Conservation (phyloP, 768 basidiomycete species). For the Mrakia frigida region DNA sequence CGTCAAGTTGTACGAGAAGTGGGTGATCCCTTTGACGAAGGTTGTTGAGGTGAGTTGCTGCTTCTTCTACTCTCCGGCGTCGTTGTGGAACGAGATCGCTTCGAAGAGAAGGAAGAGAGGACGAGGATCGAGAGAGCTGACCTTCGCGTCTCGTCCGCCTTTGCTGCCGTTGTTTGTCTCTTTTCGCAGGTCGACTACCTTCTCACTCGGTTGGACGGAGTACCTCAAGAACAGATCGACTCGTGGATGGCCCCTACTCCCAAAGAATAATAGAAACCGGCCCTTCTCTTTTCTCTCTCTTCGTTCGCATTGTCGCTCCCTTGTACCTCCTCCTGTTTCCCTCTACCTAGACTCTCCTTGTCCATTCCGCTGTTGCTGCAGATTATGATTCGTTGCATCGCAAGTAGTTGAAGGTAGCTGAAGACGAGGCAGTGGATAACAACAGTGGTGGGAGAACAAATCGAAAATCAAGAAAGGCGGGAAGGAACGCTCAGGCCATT, state of each 20-base stretch:
- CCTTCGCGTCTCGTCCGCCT: neutral
- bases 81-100: too few relatives aligned
- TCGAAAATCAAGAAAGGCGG: neutral
- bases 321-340: neutral
- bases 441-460: too few relatives aligned
- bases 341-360: too few relatives aligned
- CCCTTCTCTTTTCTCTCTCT: neutral
- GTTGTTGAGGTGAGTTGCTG: slow-evolving; percentile 93
- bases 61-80: too few relatives aligned
- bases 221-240: slow-evolving; percentile 75
- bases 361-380: too few relatives aligned
- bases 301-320: neutral
- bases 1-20: slow-evolving; percentile 86
- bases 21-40: slow-evolving; percentile 95
- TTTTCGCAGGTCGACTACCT: slow-evolving; percentile 80
- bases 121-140: neutral
- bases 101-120: neutral
- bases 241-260: slow-evolving; percentile 45
- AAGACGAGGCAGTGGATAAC: too few relatives aligned
- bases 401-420: too few relatives aligned
- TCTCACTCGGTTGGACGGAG: slow-evolving; percentile 77
- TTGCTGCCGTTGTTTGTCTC: neutral
- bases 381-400: too few relatives aligned
- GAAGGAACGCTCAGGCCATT: neutral
- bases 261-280: neutral